Evolutionary conservation across 441 rosid genomes (phyloP), one percentile per base, ranked within the genome.

Genomic region (Isatis lusitanica): DNA sequence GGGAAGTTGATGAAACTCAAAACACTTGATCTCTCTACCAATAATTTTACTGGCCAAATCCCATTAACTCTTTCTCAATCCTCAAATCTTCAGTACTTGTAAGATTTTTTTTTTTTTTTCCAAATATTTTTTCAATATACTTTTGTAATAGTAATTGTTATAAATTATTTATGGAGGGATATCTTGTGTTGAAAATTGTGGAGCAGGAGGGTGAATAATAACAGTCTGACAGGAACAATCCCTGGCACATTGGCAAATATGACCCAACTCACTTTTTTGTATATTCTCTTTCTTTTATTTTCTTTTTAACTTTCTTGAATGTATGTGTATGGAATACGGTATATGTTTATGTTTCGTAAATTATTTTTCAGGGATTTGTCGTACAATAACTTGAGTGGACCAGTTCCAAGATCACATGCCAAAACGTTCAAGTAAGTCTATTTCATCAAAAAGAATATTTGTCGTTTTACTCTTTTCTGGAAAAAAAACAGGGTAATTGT

Each of bases 21-120:
- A 40, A 95, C 98, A 69, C 84, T 95, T 71, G 99, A 95, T 86
- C 93, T 95, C 72, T 95, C 99, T 52, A 80, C 85, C 43, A 94
- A 94, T 73, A 77, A 56, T 73, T 88, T 95, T 78, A 70, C 36
- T 64, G 93, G 96, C 39, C 73, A 83, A 82, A 85, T 95, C 71
- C 98, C 99, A 48, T 56, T 61, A 33, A 65, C 85, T 63, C 74
- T 95, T 26, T 83, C 88, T 65, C 75, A 79, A 35, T 74, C 90
- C 46, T 76, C 63, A 66, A 82, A 58, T 56, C 92, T 93, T 36
- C 86, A 91, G 46, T 94, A 91, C 84, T 74, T 94, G 98, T 94
- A 77, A 79, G 96, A 76, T n/a, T n/a, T n/a, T n/a, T n/a, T n/a
- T n/a, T n/a, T n/a, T n/a, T 68, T 53, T 15, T 66, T 51, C 50